Base-by-base conservation (phyloP, 2,329 filamentous ascomycete genomes). In the Phialophora macrospora region DNA sequence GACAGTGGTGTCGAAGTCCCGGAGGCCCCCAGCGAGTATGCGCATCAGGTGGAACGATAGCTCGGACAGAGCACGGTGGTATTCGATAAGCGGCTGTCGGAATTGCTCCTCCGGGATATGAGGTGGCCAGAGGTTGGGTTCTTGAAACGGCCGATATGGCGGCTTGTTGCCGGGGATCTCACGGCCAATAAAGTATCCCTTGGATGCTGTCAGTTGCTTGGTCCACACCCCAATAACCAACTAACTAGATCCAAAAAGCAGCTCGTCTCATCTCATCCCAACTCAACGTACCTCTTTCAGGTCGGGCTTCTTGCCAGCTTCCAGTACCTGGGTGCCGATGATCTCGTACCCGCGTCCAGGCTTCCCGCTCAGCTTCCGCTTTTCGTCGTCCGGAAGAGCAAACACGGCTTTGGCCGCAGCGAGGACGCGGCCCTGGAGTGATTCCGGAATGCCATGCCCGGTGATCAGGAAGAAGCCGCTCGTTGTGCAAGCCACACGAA, bases 401-500 rank as follows among this genome's bases (percentile, higher is more conserved):
- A 87, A 87, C 70, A 87, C 79, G 12, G 75, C 75, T 68, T 79
- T 77, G 14, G 80, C 76, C 2, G 77, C 75, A 17, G 77, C 68
- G 64, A 85, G 76, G 1, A 80, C 77, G 1, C 72, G 72, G 9
- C 77, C 67, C 68, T 82, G 82, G 17, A 82, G 72, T 4, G 71
- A 64, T 4, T 75, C 66, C 1, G 80, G 73, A 3, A 86, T 77
- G 3, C 78, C 75, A 70, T 86, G 83, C 7, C 80, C 80, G 7
- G 77, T 76, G 57, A 86, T 78, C 69, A 84, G 82, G 74, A 86
- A 85, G 74, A 85, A 85, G 3, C 84, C 83, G 38, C 76, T 83
- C 69, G 75, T 79, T 20, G 77, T 73, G 67, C 81, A 83, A 57
- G 80, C 80, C 32, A 75, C 69, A 5, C 80, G 76, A 34, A 83